Conservation (phyloP, 2,329 filamentous ascomycete species). For the Thermothelomyces thermophilus region DNA sequence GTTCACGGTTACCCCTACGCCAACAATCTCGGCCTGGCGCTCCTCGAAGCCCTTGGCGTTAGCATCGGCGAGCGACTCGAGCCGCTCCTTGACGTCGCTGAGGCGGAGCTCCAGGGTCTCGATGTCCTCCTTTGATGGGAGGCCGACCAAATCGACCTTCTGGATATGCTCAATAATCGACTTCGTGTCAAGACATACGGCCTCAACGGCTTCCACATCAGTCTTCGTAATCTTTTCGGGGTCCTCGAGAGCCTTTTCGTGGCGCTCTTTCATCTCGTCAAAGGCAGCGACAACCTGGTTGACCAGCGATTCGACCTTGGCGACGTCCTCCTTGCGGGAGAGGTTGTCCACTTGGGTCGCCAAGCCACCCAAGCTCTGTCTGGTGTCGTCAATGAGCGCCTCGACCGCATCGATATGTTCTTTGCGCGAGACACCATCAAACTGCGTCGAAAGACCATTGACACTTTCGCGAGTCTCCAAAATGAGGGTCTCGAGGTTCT, state of each 20-base stretch:
- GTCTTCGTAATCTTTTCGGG: constrained; percentile 68
- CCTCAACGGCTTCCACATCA: constrained; percentile 73
- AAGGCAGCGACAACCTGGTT: constrained; percentile 69
- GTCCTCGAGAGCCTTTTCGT: constrained; percentile 47
- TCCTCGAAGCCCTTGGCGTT: constrained; percentile 76
- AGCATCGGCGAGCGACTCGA: constrained; percentile 61
- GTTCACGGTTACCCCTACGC: constrained; percentile 68
- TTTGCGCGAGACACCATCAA: constrained; percentile 62
- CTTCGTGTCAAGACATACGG: constrained; percentile 81
- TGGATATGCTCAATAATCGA: constrained; percentile 66
- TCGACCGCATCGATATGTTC: constrained; percentile 62
- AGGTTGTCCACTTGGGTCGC: constrained; percentile 61
- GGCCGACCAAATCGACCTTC: constrained; percentile 60
- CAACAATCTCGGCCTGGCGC: constrained; percentile 74
- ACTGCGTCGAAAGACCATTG: constrained; percentile 56
- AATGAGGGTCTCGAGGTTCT: constrained; percentile 59
- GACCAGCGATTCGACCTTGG: constrained; percentile 68
- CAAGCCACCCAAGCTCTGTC: constrained; percentile 63
- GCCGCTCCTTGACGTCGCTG: constrained; percentile 57
- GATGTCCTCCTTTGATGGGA: constrained; percentile 73
- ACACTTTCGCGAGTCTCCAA: constrained; percentile 70
- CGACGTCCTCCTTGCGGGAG: constrained; percentile 72
- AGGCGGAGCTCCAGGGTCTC: constrained; percentile 63
- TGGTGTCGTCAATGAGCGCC: constrained; percentile 61
- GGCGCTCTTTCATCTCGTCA: constrained; percentile 62